Percentiles rank a stretch among this genome's conserved stretches.
These are phyloP conservation scores for Alternaria arbusti DNA, from an alignment of 2,329 filamentous ascomycete genomes.

Conservation along the genomic window DNA sequence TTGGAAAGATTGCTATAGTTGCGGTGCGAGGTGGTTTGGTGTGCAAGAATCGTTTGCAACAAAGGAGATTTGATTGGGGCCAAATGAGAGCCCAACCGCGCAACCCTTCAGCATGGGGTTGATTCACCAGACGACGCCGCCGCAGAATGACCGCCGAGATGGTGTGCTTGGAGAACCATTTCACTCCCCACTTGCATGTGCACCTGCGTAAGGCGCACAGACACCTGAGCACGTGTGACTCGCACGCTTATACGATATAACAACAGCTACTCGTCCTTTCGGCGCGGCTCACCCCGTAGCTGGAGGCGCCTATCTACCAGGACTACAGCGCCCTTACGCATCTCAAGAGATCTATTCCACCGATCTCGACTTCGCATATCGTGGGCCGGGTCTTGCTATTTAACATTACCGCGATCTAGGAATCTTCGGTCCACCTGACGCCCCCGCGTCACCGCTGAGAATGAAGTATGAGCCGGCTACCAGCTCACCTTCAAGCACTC, in stretches of 20 bases:
- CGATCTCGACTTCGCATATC: too few species aligned
- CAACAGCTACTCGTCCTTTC: background rate
- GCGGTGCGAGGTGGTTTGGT: background rate
- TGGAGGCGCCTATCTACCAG: background rate
- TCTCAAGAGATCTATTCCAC: background rate
- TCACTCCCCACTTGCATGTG: background rate
- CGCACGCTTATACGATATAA: background rate
- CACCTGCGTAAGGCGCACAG: background rate
- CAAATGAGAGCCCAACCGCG: background rate
- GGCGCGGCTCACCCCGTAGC: background rate
- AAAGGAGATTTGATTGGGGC: background rate
- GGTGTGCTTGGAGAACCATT: background rate
- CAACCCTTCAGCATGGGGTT: background rate
- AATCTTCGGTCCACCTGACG: background rate
- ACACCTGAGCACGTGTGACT: background rate
- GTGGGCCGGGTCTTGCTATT: background rate
- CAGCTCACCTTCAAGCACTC: background rate
- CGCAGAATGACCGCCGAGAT: background rate
- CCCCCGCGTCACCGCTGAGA: background rate
- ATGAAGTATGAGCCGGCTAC: background rate
- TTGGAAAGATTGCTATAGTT: background rate
- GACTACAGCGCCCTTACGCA: background rate
- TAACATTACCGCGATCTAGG: background rate
- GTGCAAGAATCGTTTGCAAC: background rate
- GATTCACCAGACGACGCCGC: background rate